Percentiles rank a stretch among this genome's conserved stretches.
Conservation (phyloP, 192 early-diverging fungal genomes). For the Backusella tuberculispora region DNA sequence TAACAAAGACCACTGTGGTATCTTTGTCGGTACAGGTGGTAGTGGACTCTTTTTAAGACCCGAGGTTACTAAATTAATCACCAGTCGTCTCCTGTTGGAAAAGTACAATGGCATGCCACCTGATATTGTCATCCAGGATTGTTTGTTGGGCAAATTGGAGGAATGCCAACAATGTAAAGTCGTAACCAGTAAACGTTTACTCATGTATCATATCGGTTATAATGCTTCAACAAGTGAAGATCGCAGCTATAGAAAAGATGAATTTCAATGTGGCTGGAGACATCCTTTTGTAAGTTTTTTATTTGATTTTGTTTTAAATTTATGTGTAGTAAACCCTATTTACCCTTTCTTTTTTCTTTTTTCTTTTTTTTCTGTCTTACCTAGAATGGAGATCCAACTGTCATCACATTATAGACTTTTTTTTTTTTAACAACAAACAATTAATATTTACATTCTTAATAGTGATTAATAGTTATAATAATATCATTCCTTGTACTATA, state of each 20-base stretch:
- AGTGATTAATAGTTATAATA: neutral
- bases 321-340: neutral
- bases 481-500: conserved; percentile 7
- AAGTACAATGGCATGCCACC: conserved; percentile 35
- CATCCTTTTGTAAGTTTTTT: conserved; percentile 54
- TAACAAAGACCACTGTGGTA: conserved; percentile 50
- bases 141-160: conserved; percentile 48
- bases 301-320: neutral
- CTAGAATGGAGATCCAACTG: conserved; percentile 43
- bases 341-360: neutral
- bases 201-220: conserved; percentile 56
- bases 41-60: conserved; percentile 44
- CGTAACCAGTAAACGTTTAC: conserved; percentile 49
- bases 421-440: neutral
- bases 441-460: neutral
- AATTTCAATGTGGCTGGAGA: conserved; percentile 62
- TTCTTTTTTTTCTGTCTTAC: neutral
- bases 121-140: conserved; percentile 56
- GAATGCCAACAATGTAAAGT: conserved; percentile 48
- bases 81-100: conserved; percentile 31
- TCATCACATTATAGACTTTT: conserved; percentile 30
- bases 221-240: conserved; percentile 55
- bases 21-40: conserved; percentile 59
- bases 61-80: conserved; percentile 25
- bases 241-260: conserved; percentile 46